Conservation (phyloP, 179 eudicot species). For the Vitellaria paradoxa region DNA sequence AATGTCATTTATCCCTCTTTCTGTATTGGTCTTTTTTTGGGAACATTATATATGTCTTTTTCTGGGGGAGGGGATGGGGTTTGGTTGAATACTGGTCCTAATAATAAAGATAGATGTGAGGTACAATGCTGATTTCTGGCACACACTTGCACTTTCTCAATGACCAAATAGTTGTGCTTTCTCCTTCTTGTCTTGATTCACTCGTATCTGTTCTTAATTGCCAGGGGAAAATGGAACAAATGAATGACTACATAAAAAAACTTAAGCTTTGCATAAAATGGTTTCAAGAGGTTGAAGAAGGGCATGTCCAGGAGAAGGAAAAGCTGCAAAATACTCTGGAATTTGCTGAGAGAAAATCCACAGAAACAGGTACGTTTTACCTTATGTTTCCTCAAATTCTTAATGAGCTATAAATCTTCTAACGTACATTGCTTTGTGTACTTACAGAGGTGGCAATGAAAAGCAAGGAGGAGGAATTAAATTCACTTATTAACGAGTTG, state of each 20-base stretch:
- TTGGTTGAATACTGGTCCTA: neutral
- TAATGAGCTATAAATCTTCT: neutral
- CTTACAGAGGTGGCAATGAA: slow-evolving; percentile 42
- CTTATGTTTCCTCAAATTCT: neutral
- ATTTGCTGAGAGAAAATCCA: slow-evolving; percentile 39
- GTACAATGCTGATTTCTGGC: neutral
- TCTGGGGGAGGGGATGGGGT: too few relatives aligned
- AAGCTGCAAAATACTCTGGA: slow-evolving; percentile 35
- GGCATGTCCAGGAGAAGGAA: slow-evolving; percentile 44
- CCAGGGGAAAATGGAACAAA: slow-evolving; percentile 61
- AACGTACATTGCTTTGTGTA: neutral
- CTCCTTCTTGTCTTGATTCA: slow-evolving; percentile 5
- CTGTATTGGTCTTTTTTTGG: too few relatives aligned
- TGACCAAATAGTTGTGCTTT: slow-evolving; percentile 1
- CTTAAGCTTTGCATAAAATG: too few relatives aligned
- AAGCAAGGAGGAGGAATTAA: slow-evolving; percentile 65
- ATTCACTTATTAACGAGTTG: slow-evolving; percentile 39
- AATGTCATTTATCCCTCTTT: too few relatives aligned
- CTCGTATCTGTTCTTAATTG: slow-evolving; percentile 8
- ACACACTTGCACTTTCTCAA: neutral
- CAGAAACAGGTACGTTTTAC: slow-evolving; percentile 40
- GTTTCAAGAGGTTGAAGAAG: slow-evolving; percentile 49
- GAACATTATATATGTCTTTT: too few relatives aligned
- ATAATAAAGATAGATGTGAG: neutral
- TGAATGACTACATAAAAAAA: slow-evolving; percentile 44